Conservation (phyloP, 2,329 filamentous ascomycete genomes). For the Trichoderma sp. region DNA sequence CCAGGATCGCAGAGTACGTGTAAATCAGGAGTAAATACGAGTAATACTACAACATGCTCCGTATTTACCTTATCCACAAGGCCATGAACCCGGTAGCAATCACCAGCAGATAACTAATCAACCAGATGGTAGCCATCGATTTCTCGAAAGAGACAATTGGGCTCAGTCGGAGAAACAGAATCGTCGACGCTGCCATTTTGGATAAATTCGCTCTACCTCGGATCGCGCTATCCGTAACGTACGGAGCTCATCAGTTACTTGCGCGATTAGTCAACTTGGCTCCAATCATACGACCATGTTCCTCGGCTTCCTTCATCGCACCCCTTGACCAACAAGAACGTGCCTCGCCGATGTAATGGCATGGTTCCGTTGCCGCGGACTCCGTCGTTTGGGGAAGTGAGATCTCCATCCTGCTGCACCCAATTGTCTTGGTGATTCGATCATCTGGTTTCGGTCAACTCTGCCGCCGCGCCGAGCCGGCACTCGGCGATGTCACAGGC, state of each 20-base stretch:
- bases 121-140: background rate
- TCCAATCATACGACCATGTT: background rate
- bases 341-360: background rate
- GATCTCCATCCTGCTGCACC: background rate
- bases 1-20: background rate
- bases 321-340: background rate
- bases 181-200: background rate
- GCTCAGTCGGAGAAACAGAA: background rate
- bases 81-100: background rate
- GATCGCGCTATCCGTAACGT: background rate
- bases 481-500: background rate
- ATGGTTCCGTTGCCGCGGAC: background rate
- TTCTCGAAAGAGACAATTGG: background rate
- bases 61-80: background rate
- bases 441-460: background rate
- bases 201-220: background rate
- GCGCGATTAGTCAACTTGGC: background rate
- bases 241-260: background rate
- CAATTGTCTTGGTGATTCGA: background rate
- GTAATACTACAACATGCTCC: background rate
- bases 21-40: background rate
- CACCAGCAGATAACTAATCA: background rate
- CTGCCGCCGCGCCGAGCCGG: background rate
- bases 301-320: background rate
- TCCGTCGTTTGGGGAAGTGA: background rate